Evolutionary conservation across 768 basidiomycete species (phyloP).

Genomic region (Tricholoma furcatifolium): DNA sequence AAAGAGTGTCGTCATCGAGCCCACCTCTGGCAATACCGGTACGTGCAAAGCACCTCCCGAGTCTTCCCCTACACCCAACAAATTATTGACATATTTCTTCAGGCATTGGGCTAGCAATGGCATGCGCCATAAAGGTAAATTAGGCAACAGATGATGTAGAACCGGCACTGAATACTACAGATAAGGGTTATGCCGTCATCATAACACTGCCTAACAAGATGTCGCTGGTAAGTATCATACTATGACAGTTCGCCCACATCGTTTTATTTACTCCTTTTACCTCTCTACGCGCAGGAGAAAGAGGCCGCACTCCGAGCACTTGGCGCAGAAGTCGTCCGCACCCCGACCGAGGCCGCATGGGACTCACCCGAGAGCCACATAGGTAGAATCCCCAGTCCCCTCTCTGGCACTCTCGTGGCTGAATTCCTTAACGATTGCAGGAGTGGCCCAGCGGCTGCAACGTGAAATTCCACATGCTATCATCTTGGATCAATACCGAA

Average conservation of each 20-base stretch:
- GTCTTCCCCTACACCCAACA: not conserved
- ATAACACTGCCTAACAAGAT: constrained; percentile 95
- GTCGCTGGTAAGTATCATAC: too few relatives aligned
- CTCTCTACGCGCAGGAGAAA: constrained; percentile 62
- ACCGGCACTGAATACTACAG: constrained; percentile 71
- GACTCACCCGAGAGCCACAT: constrained; percentile 90
- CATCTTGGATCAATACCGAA: constrained; percentile 91
- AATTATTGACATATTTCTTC: not conserved
- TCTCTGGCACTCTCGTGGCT: constrained; percentile 60
- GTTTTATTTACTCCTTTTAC: not conserved
- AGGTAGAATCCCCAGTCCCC: constrained; percentile 55
- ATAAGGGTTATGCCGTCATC: constrained; percentile 90
- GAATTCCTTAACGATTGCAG: constrained; percentile 87
- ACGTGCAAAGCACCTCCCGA: constrained; percentile 8
- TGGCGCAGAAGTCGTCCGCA: constrained; percentile 93
- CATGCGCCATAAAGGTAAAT: constrained; percentile 88
- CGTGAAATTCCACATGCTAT: constrained; percentile 79
- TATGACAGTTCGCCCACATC: not conserved
- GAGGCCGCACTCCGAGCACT: constrained; percentile 88
- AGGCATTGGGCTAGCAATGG: constrained; percentile 94
- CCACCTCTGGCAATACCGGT: constrained; percentile 97
- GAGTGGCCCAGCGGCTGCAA: constrained; percentile 77
- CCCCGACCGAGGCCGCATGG: constrained; percentile 87
- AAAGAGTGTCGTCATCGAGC: constrained; percentile 90
- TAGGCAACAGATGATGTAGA: constrained; percentile 11